Base-by-base conservation (phyloP, 1,284 basidiomycete species). In the Heterobasidion annosum region DNA sequence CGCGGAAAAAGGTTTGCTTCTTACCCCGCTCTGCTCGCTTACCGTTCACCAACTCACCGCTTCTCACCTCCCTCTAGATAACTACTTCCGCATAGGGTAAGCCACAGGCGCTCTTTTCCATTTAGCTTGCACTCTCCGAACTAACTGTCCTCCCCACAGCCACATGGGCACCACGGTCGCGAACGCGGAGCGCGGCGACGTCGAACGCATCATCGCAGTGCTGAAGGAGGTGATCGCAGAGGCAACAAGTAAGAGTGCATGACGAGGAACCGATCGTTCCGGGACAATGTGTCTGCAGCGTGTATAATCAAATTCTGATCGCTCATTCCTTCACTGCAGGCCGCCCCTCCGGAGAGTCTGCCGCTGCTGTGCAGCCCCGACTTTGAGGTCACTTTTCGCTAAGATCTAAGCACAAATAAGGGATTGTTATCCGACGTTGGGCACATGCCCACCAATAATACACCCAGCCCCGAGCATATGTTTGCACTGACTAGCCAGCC, bases 81-180 rank as follows among this genome's bases (percentile, higher is more conserved):
- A 81, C 62, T 91, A 91, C 66, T 89, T 91, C 82, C 82, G 88
- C 54, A 81, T 91, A 52, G 88, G 88, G 82, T 80, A 62, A 48
- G 78, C 71, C 46, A 13, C 34, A 19, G 8, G 13, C 49, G 45
- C 19, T 10, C 45, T 8, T 47, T 8, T 32, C 45, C 45, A 3
- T 6, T 0, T 4, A 12, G 10, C 19, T 12, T 25, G 9, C 48
- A 25, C 15, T 49, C 6, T 49, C 48, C 5, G 8, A 2, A 2
- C n/a, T 33, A 9, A 25, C 4, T 34, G 2, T 2, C 25, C 33
- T 13, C 25, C 3, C 34, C 47, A 42, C 60, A 84, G 92, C 25
- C 94, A 97, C 70, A 96, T 98, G 93, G 95, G 95, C 54, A 70
- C 89, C 56, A 88, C 88, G 8, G 93, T 82, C 32, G 82, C 88